phyloP scores from a whole-genome alignment of 352 stramenopile species.

The Blastocystis hominis region DNA sequence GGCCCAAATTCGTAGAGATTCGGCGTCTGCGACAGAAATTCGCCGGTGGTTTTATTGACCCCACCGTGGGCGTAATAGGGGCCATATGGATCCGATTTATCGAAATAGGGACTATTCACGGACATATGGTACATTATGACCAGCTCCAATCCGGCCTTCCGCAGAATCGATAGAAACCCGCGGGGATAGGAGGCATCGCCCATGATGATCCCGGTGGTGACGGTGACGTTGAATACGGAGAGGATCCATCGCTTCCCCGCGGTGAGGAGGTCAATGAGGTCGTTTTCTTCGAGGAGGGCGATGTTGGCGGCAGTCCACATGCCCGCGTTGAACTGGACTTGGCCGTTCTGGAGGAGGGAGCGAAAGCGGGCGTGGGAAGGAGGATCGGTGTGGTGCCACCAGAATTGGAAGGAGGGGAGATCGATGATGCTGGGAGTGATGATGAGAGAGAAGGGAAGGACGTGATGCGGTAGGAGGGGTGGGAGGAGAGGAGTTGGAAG shows the following conservation, averaged over 20 bases:
- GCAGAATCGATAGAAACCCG: not conserved
- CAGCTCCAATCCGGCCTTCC: not conserved
- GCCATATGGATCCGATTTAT: not conserved
- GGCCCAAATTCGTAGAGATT: not conserved
- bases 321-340: conserved; percentile 18
- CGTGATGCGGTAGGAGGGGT: not conserved
- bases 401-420: not conserved
- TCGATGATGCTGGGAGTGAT: not conserved
- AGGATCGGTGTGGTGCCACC: not conserved
- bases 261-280: not conserved
- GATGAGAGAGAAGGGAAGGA: not conserved
- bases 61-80: not conserved
- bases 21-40: not conserved
- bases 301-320: not conserved
- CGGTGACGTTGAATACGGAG: not conserved
- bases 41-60: not conserved
- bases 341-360: not conserved
- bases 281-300: not conserved
- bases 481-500: not conserved
- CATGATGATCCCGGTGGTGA: conserved; percentile 1
- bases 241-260: not conserved
- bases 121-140: not conserved
- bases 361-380: not conserved
- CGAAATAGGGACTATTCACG: not conserved
- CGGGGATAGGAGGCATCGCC: not conserved